Evolutionary conservation across 495 filamentous ascomycete genomes (phyloP).

Genomic region (Annulohypoxylon nitens): DNA sequence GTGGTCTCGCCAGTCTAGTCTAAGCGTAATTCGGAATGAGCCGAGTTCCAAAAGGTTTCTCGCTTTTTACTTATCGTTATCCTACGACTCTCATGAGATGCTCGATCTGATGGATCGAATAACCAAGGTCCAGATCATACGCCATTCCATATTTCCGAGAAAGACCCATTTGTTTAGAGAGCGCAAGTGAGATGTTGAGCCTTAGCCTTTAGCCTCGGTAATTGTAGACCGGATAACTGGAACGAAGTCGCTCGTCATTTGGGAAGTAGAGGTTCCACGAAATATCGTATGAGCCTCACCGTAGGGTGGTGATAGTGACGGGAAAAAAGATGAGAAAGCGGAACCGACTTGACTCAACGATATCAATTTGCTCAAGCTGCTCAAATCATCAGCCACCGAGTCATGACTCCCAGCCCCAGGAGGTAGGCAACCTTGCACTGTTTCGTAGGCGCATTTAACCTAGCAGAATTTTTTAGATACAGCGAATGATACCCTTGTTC

Average conservation of each 20-base stretch:
- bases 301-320: neutral
- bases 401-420: neutral
- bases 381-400: constrained; percentile 2
- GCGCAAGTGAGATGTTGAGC: neutral
- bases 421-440: neutral
- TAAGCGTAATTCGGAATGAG: constrained; percentile 32
- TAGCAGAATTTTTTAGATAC: constrained; percentile 11
- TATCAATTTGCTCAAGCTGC: no score
- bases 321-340: neutral
- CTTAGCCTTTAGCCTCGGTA: constrained; percentile 3
- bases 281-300: neutral
- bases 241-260: neutral
- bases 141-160: constrained; percentile 8
- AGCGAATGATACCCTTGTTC: constrained; percentile 35
- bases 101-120: constrained; percentile 2
- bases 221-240: neutral
- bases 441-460: constrained; percentile 21
- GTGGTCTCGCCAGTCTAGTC: constrained; percentile 10
- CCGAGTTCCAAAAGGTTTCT: constrained; percentile 20
- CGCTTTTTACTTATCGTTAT: constrained; percentile 17
- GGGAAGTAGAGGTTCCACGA: neutral
- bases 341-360: neutral
- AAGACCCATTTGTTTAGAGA: constrained; percentile 1
- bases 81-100: constrained; percentile 21
- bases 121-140: constrained; percentile 11